Evolutionary conservation across 2,329 filamentous ascomycete species (phyloP), one percentile per base, ranked within the genome.

Genomic region (Pseudogymnoascus sp.): DNA sequence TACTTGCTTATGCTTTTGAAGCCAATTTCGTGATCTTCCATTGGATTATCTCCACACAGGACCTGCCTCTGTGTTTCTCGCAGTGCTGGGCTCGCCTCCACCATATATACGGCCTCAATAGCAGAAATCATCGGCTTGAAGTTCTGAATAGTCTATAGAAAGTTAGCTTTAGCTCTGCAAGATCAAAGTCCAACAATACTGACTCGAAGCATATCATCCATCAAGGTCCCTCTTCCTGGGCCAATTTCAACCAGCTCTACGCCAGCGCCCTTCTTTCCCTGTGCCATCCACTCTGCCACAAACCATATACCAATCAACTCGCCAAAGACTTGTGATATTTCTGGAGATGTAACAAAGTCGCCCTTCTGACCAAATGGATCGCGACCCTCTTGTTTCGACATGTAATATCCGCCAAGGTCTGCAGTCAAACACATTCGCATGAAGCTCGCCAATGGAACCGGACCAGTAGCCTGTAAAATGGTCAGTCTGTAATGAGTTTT

Each of bases 361-460:
- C 95, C 95, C 72, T 91, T 90, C 63, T 85, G 80, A n/a, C 95
- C 95, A 71, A 99, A 99, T 68, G 93, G 93, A 73, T 97, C 93
- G 57, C 87, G 84, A 19, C 83, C 87, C 65, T 85, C 78, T 63
- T 83, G 82, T 48, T 88, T 82, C 23, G 86, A 85, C 0, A 92
- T 98, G 77, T 99, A 99, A 79, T 99, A 99, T 63, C 95, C 95
- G 65, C 92, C 92, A 41, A 92, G 79, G 66, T 95, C 90, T 10
- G 90, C 90, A 0, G 95, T 99, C 68, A 99, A 85, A 75, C 93
- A 97, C 88, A 98, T 96, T 74, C 95, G 93, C 95, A 99, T 99
- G 76, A 93, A 99, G 62, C 92, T 89, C 4, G 95, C 93, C 66
- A 99, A 84, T 0, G 95, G 91, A 28, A 98, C 87, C 3, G 95